Base-by-base conservation (phyloP, 345 rosid genomes). In the Alliaria petiolata region DNA sequence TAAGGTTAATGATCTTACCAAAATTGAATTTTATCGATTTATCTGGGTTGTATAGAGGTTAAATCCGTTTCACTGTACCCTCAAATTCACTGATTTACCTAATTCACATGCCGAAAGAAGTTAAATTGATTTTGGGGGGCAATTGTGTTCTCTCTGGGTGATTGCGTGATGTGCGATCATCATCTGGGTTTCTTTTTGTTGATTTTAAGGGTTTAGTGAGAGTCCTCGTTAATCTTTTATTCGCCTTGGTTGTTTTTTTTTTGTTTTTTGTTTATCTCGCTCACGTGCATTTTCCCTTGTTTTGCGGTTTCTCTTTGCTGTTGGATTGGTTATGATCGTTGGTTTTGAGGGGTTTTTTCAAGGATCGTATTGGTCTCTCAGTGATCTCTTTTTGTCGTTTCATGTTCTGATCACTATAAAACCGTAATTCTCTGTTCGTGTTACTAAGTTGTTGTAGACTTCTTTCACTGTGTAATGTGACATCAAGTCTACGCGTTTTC, bases 1-100 rank as follows among this genome's bases (percentile, higher is more conserved):
- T 15, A 75, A 87, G 97, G 97, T 89, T 34, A 39, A 31, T 31
- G 22, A 57, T 64, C 25, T 52, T 51, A 44, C 25, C 59, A 6
- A 25, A 28, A 47, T 53, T 49, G 28, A 19, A 12, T 25, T 53
- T 54, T 5, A 14, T 43, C 25, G 62, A 16, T 43, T 36, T 28
- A 15, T 47, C 9, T n/a, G 7, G 16, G 6, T 62, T 45, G 0
- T 34, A 1, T 59, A 7, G 22, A 33, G 11, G 28, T 25, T 38
- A 38, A 61, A 13, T 71, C 54, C 60, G 62, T 62, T 57, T 39
- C 1, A 53, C 35, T 62, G 20, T 34, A 30, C 14, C 3, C 26
- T 7, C 5, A 9, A 58, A 22, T 51, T 43, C 55, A 68, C 61
- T 36, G 47, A 15, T 65, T 35, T 34, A 56, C 40, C 39, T 53